Conservation (phyloP, 805 yeast species). For the Ogataea thermomethanolica region DNA sequence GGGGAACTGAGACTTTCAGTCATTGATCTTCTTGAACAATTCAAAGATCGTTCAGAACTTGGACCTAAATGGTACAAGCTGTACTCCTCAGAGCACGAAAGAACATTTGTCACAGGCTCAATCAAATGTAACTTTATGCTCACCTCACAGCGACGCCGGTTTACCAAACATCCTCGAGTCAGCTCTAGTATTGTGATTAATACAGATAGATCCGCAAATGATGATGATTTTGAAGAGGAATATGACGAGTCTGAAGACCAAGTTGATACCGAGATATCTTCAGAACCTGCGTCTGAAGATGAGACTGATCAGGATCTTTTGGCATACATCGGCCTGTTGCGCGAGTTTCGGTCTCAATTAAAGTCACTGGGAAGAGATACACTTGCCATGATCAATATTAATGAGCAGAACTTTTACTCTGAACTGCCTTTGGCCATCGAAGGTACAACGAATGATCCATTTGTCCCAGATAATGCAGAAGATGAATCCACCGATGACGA, state of each 20-base stretch:
- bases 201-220: slow-evolving; percentile 1
- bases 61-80: slow-evolving; percentile 22
- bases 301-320: slow-evolving; percentile 8
- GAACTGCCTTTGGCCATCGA: slow-evolving; percentile 5
- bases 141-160: slow-evolving; percentile 4
- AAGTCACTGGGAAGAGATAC: slow-evolving; percentile 17
- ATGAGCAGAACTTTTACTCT: slow-evolving; percentile 23
- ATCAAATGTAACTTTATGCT: slow-evolving; percentile 23
- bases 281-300: background rate
- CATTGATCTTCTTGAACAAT: slow-evolving; percentile 19
- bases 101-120: slow-evolving; percentile 29
- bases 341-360: slow-evolving; percentile 6
- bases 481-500: slow-evolving; percentile 9
- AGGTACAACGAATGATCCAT: background rate
- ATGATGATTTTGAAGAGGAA: slow-evolving; percentile 17
- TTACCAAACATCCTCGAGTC: background rate
- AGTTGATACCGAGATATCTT: background rate
- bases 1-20: slow-evolving; percentile 30
- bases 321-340: slow-evolving; percentile 14
- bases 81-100: slow-evolving; percentile 24
- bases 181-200: slow-evolving; percentile 4
- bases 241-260: slow-evolving; percentile 20
- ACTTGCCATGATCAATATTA: slow-evolving; percentile 10
- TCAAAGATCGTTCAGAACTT: slow-evolving; percentile 12
- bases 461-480: slow-evolving; percentile 9